These are phyloP conservation scores for Ceriops decandra DNA, from an alignment of 345 rosid genomes.

Conservation along the genomic window DNA sequence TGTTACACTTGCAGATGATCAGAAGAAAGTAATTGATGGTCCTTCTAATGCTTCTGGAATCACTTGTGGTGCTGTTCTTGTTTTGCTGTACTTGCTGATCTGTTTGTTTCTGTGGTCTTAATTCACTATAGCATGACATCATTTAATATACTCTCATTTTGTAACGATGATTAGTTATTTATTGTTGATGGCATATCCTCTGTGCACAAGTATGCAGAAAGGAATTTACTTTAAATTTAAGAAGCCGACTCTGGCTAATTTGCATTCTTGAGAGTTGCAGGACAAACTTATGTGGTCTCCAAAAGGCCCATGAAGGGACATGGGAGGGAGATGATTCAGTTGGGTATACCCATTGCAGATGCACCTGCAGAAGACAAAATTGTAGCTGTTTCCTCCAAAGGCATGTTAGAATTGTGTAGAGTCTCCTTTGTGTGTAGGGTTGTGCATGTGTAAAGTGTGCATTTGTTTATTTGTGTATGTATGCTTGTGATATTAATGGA, in stretches of 20 bases:
- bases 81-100: no score
- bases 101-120: no score
- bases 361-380: slow-evolving; percentile 65
- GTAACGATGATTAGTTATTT: no score
- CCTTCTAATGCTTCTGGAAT: no score
- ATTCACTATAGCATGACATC: no score
- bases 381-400: slow-evolving; percentile 47
- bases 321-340: slow-evolving; percentile 92
- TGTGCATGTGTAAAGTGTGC: background rate
- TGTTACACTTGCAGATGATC: no score
- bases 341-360: slow-evolving; percentile 79
- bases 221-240: slow-evolving; percentile 4
- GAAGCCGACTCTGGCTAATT: slow-evolving; percentile 7
- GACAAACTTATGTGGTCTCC: slow-evolving; percentile 60
- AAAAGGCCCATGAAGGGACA: slow-evolving; percentile 85
- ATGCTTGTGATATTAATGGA: background rate
- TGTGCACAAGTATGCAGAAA: background rate
- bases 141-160: background rate
- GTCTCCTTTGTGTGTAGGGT: background rate
- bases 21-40: no score
- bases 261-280: slow-evolving; percentile 40
- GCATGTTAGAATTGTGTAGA: slow-evolving; percentile 32
- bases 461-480: no score
- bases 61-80: no score
- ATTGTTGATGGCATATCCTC: background rate